Conservation (phyloP, 1,284 basidiomycete genomes). For the Trametes pubescens region DNA sequence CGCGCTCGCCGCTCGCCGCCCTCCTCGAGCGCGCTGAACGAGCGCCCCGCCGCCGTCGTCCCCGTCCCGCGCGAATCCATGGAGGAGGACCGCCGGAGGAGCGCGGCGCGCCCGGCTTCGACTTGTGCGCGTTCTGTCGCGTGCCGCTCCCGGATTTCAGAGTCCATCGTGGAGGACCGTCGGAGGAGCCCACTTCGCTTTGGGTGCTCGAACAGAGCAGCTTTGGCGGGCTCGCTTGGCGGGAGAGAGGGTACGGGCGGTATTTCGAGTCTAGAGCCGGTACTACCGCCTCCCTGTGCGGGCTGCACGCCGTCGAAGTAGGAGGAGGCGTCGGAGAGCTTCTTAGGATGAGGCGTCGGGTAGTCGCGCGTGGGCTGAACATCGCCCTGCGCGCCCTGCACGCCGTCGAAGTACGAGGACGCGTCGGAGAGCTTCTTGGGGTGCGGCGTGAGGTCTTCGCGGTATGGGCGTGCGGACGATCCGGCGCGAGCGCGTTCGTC, state of each 20-base stretch:
- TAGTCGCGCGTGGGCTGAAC: neutral
- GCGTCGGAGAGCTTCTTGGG: constrained; percentile 26
- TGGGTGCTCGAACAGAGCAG: neutral
- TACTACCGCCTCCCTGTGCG: too few relatives aligned
- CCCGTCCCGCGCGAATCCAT: constrained; percentile 7
- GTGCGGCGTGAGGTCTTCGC: constrained; percentile 31
- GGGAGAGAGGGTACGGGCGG: neutral
- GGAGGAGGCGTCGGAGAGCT: too few relatives aligned
- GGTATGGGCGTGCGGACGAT: constrained; percentile 16
- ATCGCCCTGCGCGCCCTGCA: neutral
- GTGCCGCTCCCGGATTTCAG: constrained; percentile 20
- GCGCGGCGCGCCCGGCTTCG: constrained; percentile 9
- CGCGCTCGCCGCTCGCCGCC: constrained; percentile 7
- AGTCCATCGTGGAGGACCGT: constrained; percentile 20
- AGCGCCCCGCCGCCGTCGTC: constrained; percentile 10
- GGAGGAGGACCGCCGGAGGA: constrained; percentile 17
- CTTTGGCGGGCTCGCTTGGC: neutral
- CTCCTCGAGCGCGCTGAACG: constrained; percentile 30
- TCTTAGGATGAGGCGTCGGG: neutral
- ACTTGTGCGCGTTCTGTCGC: constrained; percentile 9
- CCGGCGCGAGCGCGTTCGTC: neutral
- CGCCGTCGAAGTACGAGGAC: constrained; percentile 26
- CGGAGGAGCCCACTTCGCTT: constrained; percentile 19
- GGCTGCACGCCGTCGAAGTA: too few relatives aligned
- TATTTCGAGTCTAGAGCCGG: too few relatives aligned